phyloP scores from a whole-genome alignment of 257 asterid genomes.

The Lantana camara region DNA sequence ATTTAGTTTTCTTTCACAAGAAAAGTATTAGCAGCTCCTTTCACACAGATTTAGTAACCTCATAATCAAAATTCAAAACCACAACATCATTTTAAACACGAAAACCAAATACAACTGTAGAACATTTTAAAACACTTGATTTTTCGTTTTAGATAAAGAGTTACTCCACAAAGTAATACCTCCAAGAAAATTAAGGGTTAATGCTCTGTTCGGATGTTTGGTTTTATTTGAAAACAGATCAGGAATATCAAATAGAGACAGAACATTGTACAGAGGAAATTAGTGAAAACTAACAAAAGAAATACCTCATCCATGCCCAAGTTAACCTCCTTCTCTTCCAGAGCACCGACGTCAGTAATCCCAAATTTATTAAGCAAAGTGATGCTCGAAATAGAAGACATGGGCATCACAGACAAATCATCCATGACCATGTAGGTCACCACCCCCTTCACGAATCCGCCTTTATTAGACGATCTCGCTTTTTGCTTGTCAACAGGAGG shows the following conservation, averaged over 20 bases:
- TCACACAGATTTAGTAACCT: too few relatives aligned
- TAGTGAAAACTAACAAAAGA: too few relatives aligned
- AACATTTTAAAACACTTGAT: too few relatives aligned
- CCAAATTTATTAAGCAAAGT: conserved; percentile 30
- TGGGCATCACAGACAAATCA: conserved; percentile 32
- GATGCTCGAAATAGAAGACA: conserved; percentile 39
- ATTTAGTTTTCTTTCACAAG: too few relatives aligned
- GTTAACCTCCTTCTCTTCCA: conserved; percentile 38
- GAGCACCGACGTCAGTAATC: conserved; percentile 22
- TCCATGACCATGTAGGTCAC: conserved; percentile 45
- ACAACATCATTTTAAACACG: too few relatives aligned
- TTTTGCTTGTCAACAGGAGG: neutral
- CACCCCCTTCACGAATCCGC: conserved; percentile 42
- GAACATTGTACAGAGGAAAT: too few relatives aligned
- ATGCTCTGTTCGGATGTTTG: neutral
- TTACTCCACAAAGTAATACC: too few relatives aligned
- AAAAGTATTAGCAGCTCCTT: neutral
- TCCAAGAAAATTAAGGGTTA: too few relatives aligned
- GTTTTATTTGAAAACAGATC: neutral
- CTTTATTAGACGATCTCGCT: neutral
- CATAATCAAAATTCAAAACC: too few relatives aligned
- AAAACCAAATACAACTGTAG: too few relatives aligned
- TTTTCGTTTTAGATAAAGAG: too few relatives aligned
- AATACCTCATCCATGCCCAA: conserved; percentile 35
- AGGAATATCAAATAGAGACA: neutral